phyloP scores from a whole-genome alignment of 345 rosid species.

The Erysimum cheiranthoides region DNA sequence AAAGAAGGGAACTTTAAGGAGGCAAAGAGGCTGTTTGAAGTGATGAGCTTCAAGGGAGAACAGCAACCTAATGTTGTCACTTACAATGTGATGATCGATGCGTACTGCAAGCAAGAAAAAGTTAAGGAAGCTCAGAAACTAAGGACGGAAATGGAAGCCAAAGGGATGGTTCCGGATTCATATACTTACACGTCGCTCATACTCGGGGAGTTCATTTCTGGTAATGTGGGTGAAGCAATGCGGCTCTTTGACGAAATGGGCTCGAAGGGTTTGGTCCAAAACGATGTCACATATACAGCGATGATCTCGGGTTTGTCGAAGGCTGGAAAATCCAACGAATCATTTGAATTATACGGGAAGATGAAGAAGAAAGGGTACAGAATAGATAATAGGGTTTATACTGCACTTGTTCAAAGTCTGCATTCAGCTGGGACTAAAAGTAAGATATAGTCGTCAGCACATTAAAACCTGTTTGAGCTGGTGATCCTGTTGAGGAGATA shows the following conservation, averaged over 20 bases:
- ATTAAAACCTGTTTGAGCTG: not conserved
- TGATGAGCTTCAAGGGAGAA: conserved; percentile 60
- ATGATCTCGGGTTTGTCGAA: conserved; percentile 63
- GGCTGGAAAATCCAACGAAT: conserved; percentile 72
- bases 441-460: not conserved
- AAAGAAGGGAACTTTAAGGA: conserved; percentile 76
- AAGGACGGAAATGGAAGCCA: conserved; percentile 58
- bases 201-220: conserved; percentile 69
- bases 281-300: conserved; percentile 53
- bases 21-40: conserved; percentile 67
- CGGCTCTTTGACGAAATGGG: conserved; percentile 56
- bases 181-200: conserved; percentile 77
- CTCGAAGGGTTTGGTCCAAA: conserved; percentile 49
- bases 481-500: not conserved
- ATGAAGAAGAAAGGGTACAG: conserved; percentile 56
- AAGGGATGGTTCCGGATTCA: conserved; percentile 57
- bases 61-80: conserved; percentile 55
- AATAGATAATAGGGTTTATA: conserved; percentile 62
- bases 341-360: conserved; percentile 61
- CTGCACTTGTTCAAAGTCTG: conserved; percentile 65
- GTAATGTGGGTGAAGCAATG: conserved; percentile 58
- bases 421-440: conserved; percentile 36
- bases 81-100: conserved; percentile 72
- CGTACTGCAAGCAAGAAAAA: conserved; percentile 68
- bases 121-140: conserved; percentile 65